Evolutionary conservation across 768 basidiomycete species (phyloP), one percentile per base, ranked within the genome.

Genomic region (Cantharellus anzutake): DNA sequence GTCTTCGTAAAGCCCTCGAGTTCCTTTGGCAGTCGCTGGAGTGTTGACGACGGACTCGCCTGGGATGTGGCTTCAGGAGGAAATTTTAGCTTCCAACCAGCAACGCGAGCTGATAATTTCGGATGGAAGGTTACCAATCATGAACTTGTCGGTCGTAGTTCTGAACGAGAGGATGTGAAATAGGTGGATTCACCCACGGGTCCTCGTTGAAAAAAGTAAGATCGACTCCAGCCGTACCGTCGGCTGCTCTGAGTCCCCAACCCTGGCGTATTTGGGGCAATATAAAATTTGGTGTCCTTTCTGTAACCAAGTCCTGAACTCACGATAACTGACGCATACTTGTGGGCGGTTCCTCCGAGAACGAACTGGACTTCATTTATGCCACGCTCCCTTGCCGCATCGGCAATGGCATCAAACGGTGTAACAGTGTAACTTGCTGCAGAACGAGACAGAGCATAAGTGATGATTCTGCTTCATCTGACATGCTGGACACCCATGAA

Each of bases 321-420:
- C 11, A 1, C 52, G 52, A 55, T 14, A 11, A 55, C 14, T 11
- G 52, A 1, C 7, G 52, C 52, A 11, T 7, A 55, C 35, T 55
- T 55, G 1, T 55, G 52, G 7, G 52, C 52, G 38, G 14, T 55
- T 11, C 52, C 52, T 7, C 52, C 52, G 7, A 11, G 7, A 7
- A 37, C 80, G 64, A 80, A 83, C 20, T 78, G 66, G 40, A 85
- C 67, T 29, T 78, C 74, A 2, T 76, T 58, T 60, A 74, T 70
- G 2, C 75, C 7, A 3, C 72, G 74, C 29, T 73, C 70, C 3
- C 78, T 77, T 5, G 77, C 77, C 56, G 72, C 75, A 16, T 68
- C 68, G 11, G 67, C 65, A 35, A 86, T 72, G 4, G 82, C 84
- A 40, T 81, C 76, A 65, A 73, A 82, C 2, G 85, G 84, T 3